Conservation (phyloP, 2,329 filamentous ascomycete genomes). For the Trichophyton mentagrophytes region DNA sequence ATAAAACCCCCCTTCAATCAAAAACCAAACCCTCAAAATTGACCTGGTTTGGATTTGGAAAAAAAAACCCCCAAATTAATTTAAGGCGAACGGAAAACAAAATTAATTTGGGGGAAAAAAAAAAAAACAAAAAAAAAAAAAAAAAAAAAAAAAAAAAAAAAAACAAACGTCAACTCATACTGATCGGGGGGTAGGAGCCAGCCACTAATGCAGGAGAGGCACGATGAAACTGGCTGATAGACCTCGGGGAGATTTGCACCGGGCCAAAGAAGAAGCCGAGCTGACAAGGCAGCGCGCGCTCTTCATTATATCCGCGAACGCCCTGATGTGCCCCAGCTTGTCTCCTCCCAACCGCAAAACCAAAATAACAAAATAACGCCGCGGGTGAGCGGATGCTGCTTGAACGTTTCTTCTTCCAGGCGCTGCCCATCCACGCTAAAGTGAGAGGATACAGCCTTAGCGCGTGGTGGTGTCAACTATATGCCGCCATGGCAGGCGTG, state of each 20-base stretch:
- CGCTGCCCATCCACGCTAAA: background rate
- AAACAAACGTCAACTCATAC: no score
- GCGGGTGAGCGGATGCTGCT: background rate
- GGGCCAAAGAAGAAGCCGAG: background rate
- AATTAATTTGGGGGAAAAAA: no score
- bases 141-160: no score
- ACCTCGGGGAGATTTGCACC: background rate
- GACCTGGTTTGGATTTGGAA: no score
- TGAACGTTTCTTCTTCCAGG: background rate
- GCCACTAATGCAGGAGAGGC: background rate
- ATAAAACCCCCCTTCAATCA: no score
- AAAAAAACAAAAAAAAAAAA: no score
- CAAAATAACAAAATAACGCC: background rate
- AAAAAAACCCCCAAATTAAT: no score
- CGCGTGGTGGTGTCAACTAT: background rate
- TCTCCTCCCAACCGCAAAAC: background rate
- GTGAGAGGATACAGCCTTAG: no score
- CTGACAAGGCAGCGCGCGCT: constrained; percentile 51
- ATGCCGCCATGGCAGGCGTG: background rate
- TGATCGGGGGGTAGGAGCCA: no score
- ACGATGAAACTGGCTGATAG: background rate
- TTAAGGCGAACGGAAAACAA: no score
- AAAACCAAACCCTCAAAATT: no score
- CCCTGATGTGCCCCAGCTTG: constrained; percentile 38
- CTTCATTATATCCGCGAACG: constrained; percentile 49